Percentiles rank a stretch among this genome's conserved stretches.
These are phyloP conservation scores for Fusarium fujikuroi DNA, from an alignment of 2,329 filamentous ascomycete species.

Conservation along the genomic window DNA sequence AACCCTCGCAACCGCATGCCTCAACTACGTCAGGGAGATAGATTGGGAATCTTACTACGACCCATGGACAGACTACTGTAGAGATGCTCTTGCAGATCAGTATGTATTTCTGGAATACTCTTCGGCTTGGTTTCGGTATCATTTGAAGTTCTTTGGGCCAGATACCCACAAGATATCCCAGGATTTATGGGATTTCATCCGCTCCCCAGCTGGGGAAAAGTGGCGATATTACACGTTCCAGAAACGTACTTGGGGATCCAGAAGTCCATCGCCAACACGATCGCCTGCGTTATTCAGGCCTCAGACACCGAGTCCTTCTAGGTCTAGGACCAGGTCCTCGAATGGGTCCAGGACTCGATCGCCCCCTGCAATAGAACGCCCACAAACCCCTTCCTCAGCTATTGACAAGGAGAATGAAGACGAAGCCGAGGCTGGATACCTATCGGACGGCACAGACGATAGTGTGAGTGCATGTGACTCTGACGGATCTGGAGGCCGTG, in stretches of 20 bases:
- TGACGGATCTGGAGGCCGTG: background rate
- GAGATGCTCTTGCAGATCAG: background rate
- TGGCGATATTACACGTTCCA: constrained; percentile 12
- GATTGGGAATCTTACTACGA: constrained; percentile 19
- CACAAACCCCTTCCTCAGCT: too few species aligned
- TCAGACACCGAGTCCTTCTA: background rate
- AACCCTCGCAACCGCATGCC: constrained; percentile 18
- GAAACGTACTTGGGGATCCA: background rate
- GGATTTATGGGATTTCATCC: constrained; percentile 33
- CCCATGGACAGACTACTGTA: background rate
- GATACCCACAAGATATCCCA: constrained; percentile 4
- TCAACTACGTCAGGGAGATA: constrained; percentile 17
- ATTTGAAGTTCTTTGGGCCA: constrained; percentile 22
- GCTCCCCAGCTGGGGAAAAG: constrained; percentile 26
- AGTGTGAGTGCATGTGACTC: background rate
- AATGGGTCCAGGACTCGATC: background rate
- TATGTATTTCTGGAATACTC: constrained; percentile 25
- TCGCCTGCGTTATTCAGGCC: background rate
- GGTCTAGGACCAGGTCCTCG: background rate
- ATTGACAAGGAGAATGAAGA: background rate
- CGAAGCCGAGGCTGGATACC: background rate
- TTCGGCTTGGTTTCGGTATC: constrained; percentile 19
- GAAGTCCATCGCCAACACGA: background rate
- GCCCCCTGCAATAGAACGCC: background rate
- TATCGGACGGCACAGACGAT: background rate